Conservation (phyloP, 176 grass and related monocot genomes). For the Bromus sterilis region DNA sequence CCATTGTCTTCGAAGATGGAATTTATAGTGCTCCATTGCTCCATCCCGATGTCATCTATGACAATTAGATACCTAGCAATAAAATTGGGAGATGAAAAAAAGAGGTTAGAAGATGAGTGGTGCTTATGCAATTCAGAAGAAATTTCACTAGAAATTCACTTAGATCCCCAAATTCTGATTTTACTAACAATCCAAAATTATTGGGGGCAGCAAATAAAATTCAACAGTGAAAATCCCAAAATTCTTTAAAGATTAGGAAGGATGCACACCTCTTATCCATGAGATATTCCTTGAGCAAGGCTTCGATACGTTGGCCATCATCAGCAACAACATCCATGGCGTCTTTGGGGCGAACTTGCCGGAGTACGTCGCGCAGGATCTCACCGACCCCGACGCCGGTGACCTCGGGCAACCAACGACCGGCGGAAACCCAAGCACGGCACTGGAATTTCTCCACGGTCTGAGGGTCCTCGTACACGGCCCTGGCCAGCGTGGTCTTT, state of each 20-base stretch:
- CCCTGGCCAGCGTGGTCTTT: constrained; percentile 26
- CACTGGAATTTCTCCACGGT: background rate
- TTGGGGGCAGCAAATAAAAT: background rate
- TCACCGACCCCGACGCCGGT: background rate
- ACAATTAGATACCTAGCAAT: constrained; percentile 30
- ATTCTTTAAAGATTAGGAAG: background rate
- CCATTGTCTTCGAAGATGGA: background rate
- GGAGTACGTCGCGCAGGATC: background rate
- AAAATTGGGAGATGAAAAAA: background rate
- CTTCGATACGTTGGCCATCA: background rate
- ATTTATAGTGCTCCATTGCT: background rate
- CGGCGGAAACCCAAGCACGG: background rate
- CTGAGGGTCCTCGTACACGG: background rate
- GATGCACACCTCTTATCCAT: background rate
- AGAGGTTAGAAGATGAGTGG: background rate
- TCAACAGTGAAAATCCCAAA: background rate
- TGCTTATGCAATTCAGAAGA: background rate
- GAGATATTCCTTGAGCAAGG: constrained; percentile 5
- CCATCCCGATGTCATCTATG: constrained; percentile 17
- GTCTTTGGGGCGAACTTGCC: background rate
- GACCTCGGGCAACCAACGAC: background rate
- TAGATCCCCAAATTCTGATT: background rate
- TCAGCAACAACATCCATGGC: background rate
- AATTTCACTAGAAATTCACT: background rate
- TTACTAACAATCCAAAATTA: background rate